A percentile compares a stretch with the other conserved stretches of the same genome.
phyloP scores from a whole-genome alignment of 192 early-diverging fungal species.

The Mortierella antarctica region DNA sequence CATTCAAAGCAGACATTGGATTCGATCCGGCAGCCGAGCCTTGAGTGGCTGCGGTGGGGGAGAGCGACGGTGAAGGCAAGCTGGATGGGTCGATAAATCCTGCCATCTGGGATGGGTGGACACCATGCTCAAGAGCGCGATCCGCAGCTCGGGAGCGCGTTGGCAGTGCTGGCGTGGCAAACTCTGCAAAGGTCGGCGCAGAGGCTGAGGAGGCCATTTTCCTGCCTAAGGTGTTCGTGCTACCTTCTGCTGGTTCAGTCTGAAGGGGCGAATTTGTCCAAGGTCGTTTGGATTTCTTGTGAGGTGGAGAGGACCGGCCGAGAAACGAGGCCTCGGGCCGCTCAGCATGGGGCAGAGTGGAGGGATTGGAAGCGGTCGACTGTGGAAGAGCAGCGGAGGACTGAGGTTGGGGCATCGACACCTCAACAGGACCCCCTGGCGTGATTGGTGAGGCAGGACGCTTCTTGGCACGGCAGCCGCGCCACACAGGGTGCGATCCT shows the following conservation, averaged over 20 bases:
- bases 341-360: constrained; percentile 1
- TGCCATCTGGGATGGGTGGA: constrained; percentile 24
- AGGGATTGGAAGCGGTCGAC: not conserved
- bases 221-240: not conserved
- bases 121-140: constrained; percentile 12
- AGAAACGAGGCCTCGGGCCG: constrained; percentile 16
- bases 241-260: not conserved
- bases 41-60: constrained; percentile 40
- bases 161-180: constrained; percentile 34
- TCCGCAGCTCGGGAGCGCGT: constrained; percentile 14
- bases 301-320: constrained; percentile 46
- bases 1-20: constrained; percentile 20
- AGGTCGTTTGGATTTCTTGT: constrained; percentile 47
- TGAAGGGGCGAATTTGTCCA: constrained; percentile 21
- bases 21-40: constrained; percentile 7
- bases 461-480: constrained; percentile 49
- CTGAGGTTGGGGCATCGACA: constrained; percentile 21
- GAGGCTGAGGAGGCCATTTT: constrained; percentile 34
- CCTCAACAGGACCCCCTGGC: constrained; percentile 41
- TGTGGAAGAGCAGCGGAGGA: constrained; percentile 5
- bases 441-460: constrained; percentile 52
- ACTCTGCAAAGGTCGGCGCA: constrained; percentile 46
- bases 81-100: constrained; percentile 51
- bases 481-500: constrained; percentile 17
- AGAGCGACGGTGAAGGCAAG: constrained; percentile 65